Evolutionary conservation across 1,284 basidiomycete genomes (phyloP), one percentile per base, ranked within the genome.

Genomic region (Marasmius tenuissimus): DNA sequence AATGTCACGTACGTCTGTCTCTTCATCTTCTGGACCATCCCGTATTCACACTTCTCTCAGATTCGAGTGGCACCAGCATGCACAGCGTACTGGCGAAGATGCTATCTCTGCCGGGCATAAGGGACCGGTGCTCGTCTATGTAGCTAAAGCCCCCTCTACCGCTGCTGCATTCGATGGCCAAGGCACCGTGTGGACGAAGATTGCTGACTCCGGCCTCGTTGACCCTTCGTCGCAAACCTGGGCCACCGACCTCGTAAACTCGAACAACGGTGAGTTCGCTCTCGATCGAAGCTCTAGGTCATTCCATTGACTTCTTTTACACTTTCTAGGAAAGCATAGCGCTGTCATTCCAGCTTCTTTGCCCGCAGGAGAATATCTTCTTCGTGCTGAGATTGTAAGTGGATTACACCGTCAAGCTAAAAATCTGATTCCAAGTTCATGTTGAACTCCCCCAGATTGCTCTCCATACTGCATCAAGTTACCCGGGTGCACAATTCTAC

Each of bases 141-240:
- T 83, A 59, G 82, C 82, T 53, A 81, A 83, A 65, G 81, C 81
- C 7, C 78, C 81, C 1, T 76, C 77, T 1, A 75, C 77, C 6
- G 81, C 76, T 4, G 77, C 76, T 0, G 65, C 75, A 0, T 83
- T 81, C 68, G 68, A 82, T 61, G 81, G 79, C 14, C 79, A 78
- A 62, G 82, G 79, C 38, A 64, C 78, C n/a, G 80, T 82, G 35
- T 84, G 81, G 80, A 82, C 81, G 48, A 83, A 83, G 75, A 80
- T 84, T 38, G 83, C 82, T 66, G 74, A 77, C 3, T 79, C 80
- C 45, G 80, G 81, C n/a, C 74, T 83, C 37, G 60, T 82, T 38
- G 72, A 77, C 59, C 61, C 78, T 3, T 69, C 64, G 48, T 64
- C 71, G 9, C 71, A 74, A 62, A 65, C 75, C 57, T 82, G 81